Evolutionary conservation across 495 filamentous ascomycete species (phyloP), one percentile per base, ranked within the genome.

Genomic region (Hypoxylon rickii): DNA sequence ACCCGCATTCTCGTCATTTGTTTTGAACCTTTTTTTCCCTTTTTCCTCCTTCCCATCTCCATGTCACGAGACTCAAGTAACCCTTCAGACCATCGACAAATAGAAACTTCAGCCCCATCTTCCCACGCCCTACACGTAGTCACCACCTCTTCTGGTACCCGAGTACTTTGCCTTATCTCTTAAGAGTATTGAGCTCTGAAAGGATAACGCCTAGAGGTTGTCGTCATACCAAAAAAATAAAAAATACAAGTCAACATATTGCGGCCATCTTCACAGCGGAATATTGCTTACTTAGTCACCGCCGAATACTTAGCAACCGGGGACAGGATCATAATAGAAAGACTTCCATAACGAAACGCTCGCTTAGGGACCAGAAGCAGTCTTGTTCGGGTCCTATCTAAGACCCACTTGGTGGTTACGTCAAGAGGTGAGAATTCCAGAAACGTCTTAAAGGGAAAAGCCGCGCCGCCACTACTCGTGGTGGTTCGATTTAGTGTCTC

Each of bases 1-100:
- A 22, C 55, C 55, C 55, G 40, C 36, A 44, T 64, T 64, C 54
- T 64, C 61, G 51, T 59, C 61, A 51, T 44, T 24, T 59, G 26
- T 55, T 59, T 60, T 39, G 40, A 47, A 39, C 19, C 53, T 55
- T 55, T 47, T 42, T 34, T 42, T 38, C 15, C 18, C 42, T 15
- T 46, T 36, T 44, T 59, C 45, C 50, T 58, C 41, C 34, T 54
- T 24, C 43, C 55, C 42, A 64, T 55, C 40, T 36, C 29, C 49
- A 38, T 39, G 53, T 63, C 53, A 58, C 53, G 53, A 50, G 48
- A 52, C 24, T 22, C 24, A 41, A 38, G 42, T 44, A 37, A 40
- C 49, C 48, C 26, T 39, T 22, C 45, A 18, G 17, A 10, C 34
- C 42, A 57, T 57, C 33, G 20, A 37, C 36, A 18, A 44, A 48